Evolutionary conservation across 2,329 filamentous ascomycete genomes (phyloP), one percentile per base, ranked within the genome.

Genomic region (Microsporum ferrugineum): DNA sequence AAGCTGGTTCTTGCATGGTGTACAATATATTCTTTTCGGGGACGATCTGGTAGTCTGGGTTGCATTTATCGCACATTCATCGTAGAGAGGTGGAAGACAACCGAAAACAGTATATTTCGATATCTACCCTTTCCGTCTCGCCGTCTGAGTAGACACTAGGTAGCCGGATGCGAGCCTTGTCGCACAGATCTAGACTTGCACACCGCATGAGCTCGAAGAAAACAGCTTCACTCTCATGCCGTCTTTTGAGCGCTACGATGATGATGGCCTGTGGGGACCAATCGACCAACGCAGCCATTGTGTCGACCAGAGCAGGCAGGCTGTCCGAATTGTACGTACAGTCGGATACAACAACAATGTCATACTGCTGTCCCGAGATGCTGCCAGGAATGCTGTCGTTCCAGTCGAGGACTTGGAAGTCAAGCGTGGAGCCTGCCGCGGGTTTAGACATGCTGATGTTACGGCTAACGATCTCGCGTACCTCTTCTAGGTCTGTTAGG

Each of bases 261-360:
- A 86, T 71, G 31, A 81, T 66, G 0, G 79, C 77, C 62, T 76
- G 70, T 1, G 82, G 80, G 4, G 79, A 82, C 34, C 69, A 69
- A 17, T 71, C 68, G 47, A 78, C 71, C 57, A 87, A 71, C 7
- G 71, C 73, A 27, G 69, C 66, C 7, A 89, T 72, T 1, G 84
- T 85, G 33, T 73, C 72, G 5, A 88, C 84, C 41, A 89, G 74
- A 29, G 82, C 78, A 2, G 84, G 82, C 58, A 86, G 80, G 62
- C 83, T 86, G 66, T 87, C 85, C 14, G 81, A 76, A 69, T 89
- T 89, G 73, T 89, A 89, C 1, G 86, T 89, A 72, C 87, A 89
- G 70, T 89, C 87, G 1, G 85, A 84, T 0, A 88, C 80, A 2
- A 88, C 69, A 27, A 88, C 77, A 38, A 89, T 68, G 69, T 87